These are phyloP conservation scores for Cercospora zeae-maydis DNA, from an alignment of 2,329 filamentous ascomycete genomes.

Conservation along the genomic window DNA sequence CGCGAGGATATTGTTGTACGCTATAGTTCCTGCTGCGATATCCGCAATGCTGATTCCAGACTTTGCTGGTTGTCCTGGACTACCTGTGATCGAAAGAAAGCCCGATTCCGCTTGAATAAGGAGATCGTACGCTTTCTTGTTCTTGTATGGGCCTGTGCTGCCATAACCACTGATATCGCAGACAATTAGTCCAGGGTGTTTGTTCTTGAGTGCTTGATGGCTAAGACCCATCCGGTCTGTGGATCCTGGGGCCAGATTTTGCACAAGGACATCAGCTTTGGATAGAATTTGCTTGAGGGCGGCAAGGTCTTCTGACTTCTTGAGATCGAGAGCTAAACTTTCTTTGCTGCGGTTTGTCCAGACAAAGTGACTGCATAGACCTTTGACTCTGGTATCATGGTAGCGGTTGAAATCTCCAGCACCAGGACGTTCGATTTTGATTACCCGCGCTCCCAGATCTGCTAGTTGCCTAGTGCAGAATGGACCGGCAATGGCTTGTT, in stretches of 20 bases:
- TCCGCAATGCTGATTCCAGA: constrained; percentile 95
- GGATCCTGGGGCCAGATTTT: constrained; percentile 89
- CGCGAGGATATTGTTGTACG: constrained; percentile 91
- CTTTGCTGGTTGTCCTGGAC: constrained; percentile 82
- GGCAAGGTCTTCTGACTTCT: constrained; percentile 73
- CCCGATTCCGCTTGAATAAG: constrained; percentile 77
- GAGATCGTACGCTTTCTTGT: constrained; percentile 93
- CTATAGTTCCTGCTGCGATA: constrained; percentile 88
- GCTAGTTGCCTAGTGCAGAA: constrained; percentile 44
- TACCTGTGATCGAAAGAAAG: constrained; percentile 66
- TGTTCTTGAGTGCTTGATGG: constrained; percentile 69
- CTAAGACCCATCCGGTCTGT: constrained; percentile 89
- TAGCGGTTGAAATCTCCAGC: constrained; percentile 31
- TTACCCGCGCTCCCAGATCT: constrained; percentile 44
- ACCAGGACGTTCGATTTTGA: constrained; percentile 42
- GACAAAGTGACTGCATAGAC: constrained; percentile 29
- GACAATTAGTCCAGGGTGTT: constrained; percentile 84
- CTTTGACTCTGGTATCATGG: constrained; percentile 29
- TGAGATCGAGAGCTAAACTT: constrained; percentile 83
- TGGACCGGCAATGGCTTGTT: constrained; percentile 32
- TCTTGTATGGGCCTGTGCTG: constrained; percentile 83
- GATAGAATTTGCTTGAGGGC: constrained; percentile 79
- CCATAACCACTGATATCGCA: constrained; percentile 95
- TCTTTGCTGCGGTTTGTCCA: constrained; percentile 83
- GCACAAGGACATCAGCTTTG: constrained; percentile 85